Conservation (phyloP, 257 asterid genomes). For the Solanum chilense region DNA sequence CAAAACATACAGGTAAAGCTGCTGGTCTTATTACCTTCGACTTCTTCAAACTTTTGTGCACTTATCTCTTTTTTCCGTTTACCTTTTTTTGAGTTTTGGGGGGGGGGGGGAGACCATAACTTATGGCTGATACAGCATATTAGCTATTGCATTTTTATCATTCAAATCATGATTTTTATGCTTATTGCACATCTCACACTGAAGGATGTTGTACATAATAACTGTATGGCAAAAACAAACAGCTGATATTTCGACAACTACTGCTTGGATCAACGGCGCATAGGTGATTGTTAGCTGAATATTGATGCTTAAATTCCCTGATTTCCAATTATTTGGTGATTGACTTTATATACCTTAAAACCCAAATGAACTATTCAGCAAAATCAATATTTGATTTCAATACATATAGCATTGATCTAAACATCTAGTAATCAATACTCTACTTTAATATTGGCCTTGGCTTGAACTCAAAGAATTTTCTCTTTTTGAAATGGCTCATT, state of each 20-base stretch:
- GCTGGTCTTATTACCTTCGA: neutral
- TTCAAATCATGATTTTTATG: neutral
- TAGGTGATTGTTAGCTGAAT: neutral
- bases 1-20: slow-evolving; percentile 49
- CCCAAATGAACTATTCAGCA: neutral
- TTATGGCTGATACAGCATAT: neutral
- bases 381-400: neutral
- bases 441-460: neutral
- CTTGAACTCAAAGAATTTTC: neutral
- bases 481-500: neutral
- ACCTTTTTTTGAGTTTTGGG: neutral
- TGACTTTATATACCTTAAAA: neutral
- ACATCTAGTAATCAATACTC: neutral
- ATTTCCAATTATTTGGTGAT: neutral
- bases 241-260: neutral
- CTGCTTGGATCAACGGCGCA: neutral
- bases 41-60: neutral
- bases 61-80: neutral
- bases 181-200: neutral
- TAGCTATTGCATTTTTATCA: neutral
- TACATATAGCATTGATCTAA: neutral
- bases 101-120: neutral
- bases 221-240: neutral
- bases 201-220: neutral
- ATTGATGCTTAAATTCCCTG: neutral